Base-by-base conservation (phyloP, 495 filamentous ascomycete species). In the Coniosporium apollinis region DNA sequence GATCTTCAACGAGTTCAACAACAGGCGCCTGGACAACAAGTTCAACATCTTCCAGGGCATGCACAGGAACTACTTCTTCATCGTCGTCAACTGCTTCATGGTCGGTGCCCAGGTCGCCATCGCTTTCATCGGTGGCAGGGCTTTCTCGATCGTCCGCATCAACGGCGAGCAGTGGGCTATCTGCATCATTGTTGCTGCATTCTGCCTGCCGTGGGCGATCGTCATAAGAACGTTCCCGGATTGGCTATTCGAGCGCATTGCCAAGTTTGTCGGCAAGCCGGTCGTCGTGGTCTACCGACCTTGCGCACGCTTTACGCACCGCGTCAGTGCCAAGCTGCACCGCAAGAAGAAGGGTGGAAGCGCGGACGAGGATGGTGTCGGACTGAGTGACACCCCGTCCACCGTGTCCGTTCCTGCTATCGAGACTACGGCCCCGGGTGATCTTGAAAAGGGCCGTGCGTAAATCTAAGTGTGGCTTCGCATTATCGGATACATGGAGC, bases 41-140 rank as follows among this genome's bases (percentile, higher is more conserved):
- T 70, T 91, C 60, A 93, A 93, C 48, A 80, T 93, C 43, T 78
- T 94, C 53, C 82, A 92, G 43, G 82, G 82, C 14, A 69, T 93
- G 17, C 64, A 61, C 30, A 67, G 61, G 41, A 94, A 93, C 53
- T 67, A 57, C 31, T 91, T 85, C 61, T 94, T 92, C 59, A 67
- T 87, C 35, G 58, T 64, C 28, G 93, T 94, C 45, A 80, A 82
- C 42, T 34, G 70, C 15, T 71, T 92, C 48, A 94, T 93, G 62
- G 56, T 92, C 37, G 82, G 73, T 25, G 82, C 82, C 4, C 82
- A 89, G 46, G 52, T 82, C 19, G 52, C 82, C 56, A 89, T 89
- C 46, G 58, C 86, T 28, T 82, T 81, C 38, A 64, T 87, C 26
- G 82, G 82, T 41, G 77, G 79, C 7, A 42, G 55, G 33, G 82